Percentiles rank a stretch among this genome's conserved stretches.
Evolutionary conservation across 2,329 filamentous ascomycete genomes (phyloP).

Genomic region (Pseudohalonectria lignicola): DNA sequence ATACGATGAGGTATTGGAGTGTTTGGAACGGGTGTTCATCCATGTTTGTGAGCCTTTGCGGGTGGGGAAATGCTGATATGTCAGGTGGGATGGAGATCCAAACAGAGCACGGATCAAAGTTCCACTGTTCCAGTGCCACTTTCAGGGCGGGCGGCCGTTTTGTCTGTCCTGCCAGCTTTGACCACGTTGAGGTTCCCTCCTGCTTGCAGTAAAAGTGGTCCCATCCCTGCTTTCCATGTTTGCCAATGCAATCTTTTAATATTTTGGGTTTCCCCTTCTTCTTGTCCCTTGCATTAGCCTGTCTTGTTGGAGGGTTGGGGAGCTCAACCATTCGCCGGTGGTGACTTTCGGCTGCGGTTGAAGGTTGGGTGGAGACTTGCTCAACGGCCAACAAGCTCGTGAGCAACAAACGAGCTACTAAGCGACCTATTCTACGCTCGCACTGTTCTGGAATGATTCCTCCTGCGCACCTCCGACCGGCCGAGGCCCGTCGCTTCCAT

Average conservation of each 20-base stretch:
- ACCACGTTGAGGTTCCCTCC: not conserved
- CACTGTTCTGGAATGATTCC: too few species aligned
- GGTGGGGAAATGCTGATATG: not conserved
- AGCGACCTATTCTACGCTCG: too few species aligned
- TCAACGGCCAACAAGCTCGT: too few species aligned
- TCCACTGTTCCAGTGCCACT: not conserved
- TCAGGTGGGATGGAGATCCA: too few species aligned
- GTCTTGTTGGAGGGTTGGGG: not conserved
- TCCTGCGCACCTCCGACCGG: too few species aligned
- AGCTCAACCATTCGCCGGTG: not conserved
- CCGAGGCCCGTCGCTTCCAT: too few species aligned
- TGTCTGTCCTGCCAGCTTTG: not conserved
- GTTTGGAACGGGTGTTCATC: too few species aligned
- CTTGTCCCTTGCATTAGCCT: conserved; percentile 2
- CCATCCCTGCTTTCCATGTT: not conserved
- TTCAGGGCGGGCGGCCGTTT: not conserved
- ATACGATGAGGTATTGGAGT: not conserved
- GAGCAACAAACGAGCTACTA: too few species aligned
- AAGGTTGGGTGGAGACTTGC: not conserved
- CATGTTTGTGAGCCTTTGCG: too few species aligned
- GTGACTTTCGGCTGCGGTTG: not conserved
- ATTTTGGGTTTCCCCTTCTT: not conserved
- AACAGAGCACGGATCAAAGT: not conserved
- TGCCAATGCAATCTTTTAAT: too few species aligned
- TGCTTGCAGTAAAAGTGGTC: too few species aligned